phyloP scores from a whole-genome alignment of 306 rosid species.

The Prunus armeniaca region DNA sequence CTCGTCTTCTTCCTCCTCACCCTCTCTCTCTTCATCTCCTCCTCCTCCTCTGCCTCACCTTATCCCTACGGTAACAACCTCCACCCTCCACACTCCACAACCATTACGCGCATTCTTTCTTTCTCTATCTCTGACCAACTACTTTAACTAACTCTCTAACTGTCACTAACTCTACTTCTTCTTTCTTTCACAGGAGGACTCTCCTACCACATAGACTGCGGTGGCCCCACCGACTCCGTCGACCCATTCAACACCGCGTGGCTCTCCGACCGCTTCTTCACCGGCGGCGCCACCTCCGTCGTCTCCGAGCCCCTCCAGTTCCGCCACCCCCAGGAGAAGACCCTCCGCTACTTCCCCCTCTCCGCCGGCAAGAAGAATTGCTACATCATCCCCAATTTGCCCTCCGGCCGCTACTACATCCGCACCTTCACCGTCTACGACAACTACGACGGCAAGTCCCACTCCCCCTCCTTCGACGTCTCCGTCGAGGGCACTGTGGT shows the following conservation, averaged over 20 bases:
- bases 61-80: constrained; percentile 45
- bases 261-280: constrained; percentile 83
- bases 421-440: constrained; percentile 86
- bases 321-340: constrained; percentile 63
- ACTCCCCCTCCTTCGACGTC: constrained; percentile 82
- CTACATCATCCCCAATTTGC: constrained; percentile 59
- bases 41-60: constrained; percentile 21
- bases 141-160: constrained; percentile 8
- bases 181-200: constrained; percentile 32
- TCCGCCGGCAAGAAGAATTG: constrained; percentile 91
- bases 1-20: neutral
- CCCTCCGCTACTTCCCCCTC: constrained; percentile 79
- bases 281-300: constrained; percentile 56
- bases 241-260: constrained; percentile 67
- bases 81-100: neutral
- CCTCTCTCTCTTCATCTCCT: neutral
- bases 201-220: constrained; percentile 76
- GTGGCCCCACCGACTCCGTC: constrained; percentile 52
- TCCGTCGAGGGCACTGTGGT: constrained; percentile 74
- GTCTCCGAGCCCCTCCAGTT: constrained; percentile 90
- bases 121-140: neutral
- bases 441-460: constrained; percentile 90
- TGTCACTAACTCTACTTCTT: constrained; percentile 4
- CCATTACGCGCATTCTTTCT: no score
- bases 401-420: constrained; percentile 59